These are phyloP conservation scores for Pseudogymnoascus verrucosus DNA, from an alignment of 2,329 filamentous ascomycete species.

Conservation along the genomic window DNA sequence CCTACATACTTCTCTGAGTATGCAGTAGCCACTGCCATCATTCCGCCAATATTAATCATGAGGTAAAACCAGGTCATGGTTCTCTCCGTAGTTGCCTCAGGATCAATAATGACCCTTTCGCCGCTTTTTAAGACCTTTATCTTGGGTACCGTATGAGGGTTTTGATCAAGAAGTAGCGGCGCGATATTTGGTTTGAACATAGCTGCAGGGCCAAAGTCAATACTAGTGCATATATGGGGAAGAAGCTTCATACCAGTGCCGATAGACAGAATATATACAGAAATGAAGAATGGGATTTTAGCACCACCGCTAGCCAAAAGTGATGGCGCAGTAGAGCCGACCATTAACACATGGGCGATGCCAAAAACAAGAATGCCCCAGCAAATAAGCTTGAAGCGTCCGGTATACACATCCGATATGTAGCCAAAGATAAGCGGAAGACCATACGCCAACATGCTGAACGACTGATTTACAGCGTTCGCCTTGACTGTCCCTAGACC, in stretches of 20 bases:
- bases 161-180: constrained; percentile 53
- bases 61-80: constrained; percentile 64
- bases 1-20: constrained; percentile 35
- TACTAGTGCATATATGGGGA: constrained; percentile 7
- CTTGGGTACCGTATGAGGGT: constrained; percentile 34
- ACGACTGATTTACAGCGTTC: constrained; percentile 44
- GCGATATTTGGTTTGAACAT: constrained; percentile 66
- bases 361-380: constrained; percentile 42
- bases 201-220: constrained; percentile 30
- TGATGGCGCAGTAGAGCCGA: constrained; percentile 26
- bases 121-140: constrained; percentile 41
- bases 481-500: constrained; percentile 47
- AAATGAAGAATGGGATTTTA: constrained; percentile 30
- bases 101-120: constrained; percentile 53
- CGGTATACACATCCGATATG: constrained; percentile 52
- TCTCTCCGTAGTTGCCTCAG: constrained; percentile 46
- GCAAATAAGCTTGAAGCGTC: constrained; percentile 56
- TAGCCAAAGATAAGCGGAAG: constrained; percentile 45
- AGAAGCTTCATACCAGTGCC: constrained; percentile 24
- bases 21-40: constrained; percentile 34
- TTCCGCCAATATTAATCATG: constrained; percentile 58
- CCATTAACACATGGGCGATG: constrained; percentile 42
- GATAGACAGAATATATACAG: constrained; percentile 27
- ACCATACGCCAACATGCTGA: constrained; percentile 41
- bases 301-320: constrained; percentile 27